A percentile compares a stretch with the other conserved stretches of the same genome.
phyloP scores from a whole-genome alignment of 257 asterid species.

The Penstemon eatonii region DNA sequence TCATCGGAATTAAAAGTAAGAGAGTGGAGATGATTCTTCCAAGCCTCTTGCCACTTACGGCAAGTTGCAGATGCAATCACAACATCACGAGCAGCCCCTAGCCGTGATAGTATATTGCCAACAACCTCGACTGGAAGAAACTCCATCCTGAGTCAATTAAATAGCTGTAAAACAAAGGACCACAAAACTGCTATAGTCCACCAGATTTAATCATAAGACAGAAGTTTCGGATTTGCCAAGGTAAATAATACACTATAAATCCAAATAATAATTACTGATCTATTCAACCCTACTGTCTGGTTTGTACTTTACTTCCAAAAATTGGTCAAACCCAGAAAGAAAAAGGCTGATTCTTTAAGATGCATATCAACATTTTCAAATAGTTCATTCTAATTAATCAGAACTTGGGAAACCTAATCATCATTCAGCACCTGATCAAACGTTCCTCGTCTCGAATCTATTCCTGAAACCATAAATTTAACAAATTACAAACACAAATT shows the following conservation, averaged over 20 bases:
- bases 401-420: conserved; percentile 16
- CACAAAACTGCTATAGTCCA: conserved; percentile 28
- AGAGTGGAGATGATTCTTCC: conserved; percentile 77
- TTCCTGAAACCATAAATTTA: conserved; percentile 26
- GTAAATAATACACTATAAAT: conserved; percentile 22
- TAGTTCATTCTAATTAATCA: conserved; percentile 17
- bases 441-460: conserved; percentile 24
- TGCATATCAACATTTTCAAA: conserved; percentile 12
- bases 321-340: conserved; percentile 27
- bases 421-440: conserved; percentile 16
- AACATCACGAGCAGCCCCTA: conserved; percentile 82
- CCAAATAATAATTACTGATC: conserved; percentile 22
- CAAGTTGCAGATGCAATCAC: conserved; percentile 87
- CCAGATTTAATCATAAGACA: conserved; percentile 29
- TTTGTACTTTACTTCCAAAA: conserved; percentile 18
- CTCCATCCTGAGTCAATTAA: conserved; percentile 52
- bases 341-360: conserved; percentile 25
- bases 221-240: conserved; percentile 21
- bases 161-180: conserved; percentile 17
- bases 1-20: conserved; percentile 73
- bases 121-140: conserved; percentile 88
- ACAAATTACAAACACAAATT: conserved; percentile 1
- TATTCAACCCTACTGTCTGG: conserved; percentile 31
- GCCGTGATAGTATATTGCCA: conserved; percentile 75
- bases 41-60: conserved; percentile 81